phyloP scores from a whole-genome alignment of 1,284 basidiomycete species.

The Chalciporus sp. region DNA sequence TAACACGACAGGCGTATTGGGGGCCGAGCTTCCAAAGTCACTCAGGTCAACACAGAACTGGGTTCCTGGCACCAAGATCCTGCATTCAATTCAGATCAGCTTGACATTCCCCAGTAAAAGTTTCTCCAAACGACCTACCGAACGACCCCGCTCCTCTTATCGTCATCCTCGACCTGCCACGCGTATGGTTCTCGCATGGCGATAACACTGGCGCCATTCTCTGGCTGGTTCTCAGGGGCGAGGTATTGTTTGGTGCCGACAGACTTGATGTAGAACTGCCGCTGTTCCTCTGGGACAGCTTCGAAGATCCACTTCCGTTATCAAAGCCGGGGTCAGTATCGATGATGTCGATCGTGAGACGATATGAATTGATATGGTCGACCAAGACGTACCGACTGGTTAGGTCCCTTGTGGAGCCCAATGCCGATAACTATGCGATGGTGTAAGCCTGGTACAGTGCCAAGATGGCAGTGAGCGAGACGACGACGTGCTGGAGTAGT shows the following conservation, averaged over 20 bases:
- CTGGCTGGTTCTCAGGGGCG: constrained; percentile 32
- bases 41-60: constrained; percentile 31
- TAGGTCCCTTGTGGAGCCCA: constrained; percentile 42
- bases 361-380: too few relatives aligned
- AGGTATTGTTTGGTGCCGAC: constrained; percentile 43
- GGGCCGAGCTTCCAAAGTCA: constrained; percentile 36
- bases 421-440: constrained; percentile 51
- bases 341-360: neutral
- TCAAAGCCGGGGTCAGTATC: neutral
- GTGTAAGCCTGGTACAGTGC: neutral
- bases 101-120: too few relatives aligned
- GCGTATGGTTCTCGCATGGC: constrained; percentile 37
- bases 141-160: constrained; percentile 7
- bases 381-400: constrained; percentile 46
- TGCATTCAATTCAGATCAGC: constrained; percentile 8
- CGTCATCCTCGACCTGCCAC: constrained; percentile 45
- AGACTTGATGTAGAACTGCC: constrained; percentile 45
- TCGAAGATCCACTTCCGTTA: constrained; percentile 49
- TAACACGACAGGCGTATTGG: constrained; percentile 35
- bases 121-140: constrained; percentile 17
- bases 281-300: constrained; percentile 32
- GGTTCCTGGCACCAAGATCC: constrained; percentile 26
- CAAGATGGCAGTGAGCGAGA: neutral
- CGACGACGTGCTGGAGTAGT: constrained; percentile 44
- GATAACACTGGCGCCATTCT: constrained; percentile 33